A percentile compares a stretch with the other conserved stretches of the same genome.
phyloP scores from a whole-genome alignment of 1,284 basidiomycete species.

The Paramarasmius palmivorus region DNA sequence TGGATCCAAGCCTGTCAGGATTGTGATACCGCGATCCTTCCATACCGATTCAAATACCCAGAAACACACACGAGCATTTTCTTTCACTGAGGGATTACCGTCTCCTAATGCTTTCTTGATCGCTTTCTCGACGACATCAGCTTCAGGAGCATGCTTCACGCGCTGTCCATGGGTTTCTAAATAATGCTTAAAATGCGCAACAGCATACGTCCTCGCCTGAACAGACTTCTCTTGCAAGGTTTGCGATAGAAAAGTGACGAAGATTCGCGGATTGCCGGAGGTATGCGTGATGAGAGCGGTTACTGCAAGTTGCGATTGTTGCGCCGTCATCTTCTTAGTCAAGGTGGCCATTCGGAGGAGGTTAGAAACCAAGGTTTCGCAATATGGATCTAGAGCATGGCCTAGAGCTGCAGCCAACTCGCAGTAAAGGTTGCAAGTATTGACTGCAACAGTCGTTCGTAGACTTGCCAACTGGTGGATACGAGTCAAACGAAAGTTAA shows the following conservation, averaged over 20 bases:
- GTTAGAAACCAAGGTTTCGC: conserved; percentile 74
- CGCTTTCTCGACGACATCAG: conserved; percentile 39
- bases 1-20: conserved; percentile 74
- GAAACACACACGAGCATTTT: conserved; percentile 73
- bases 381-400: conserved; percentile 72
- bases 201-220: conserved; percentile 72
- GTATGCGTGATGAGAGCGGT: conserved; percentile 70
- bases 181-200: conserved; percentile 73
- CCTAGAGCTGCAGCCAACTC: conserved; percentile 78
- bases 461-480: conserved; percentile 74
- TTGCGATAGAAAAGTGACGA: conserved; percentile 74
- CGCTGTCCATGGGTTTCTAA: conserved; percentile 71
- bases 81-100: conserved; percentile 78
- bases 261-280: conserved; percentile 69
- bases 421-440: conserved; percentile 77
- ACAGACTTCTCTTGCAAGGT: conserved; percentile 85
- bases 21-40: conserved; percentile 62
- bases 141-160: conserved; percentile 64
- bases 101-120: conserved; percentile 75
- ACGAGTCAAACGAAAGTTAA: conserved; percentile 10
- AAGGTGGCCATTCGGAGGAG: conserved; percentile 87
- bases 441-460: conserved; percentile 87
- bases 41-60: conserved; percentile 83
- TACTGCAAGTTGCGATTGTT: conserved; percentile 80
- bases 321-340: conserved; percentile 94